Conservation (phyloP, 345 rosid species). For the Eucalyptus curtisii region DNA sequence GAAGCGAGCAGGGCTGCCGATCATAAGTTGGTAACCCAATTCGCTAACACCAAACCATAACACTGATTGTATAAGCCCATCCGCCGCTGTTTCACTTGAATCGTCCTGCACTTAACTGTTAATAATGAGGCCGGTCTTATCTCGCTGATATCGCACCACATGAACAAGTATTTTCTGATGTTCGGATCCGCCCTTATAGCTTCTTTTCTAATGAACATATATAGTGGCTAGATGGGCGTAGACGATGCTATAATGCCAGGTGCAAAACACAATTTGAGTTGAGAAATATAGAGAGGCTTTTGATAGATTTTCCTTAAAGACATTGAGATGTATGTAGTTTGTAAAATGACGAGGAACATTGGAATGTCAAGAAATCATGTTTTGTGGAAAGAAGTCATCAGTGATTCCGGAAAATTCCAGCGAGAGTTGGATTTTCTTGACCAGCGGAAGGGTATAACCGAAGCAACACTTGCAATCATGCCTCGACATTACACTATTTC, state of each 20-base stretch:
- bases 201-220: not conserved
- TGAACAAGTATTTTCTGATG: not conserved
- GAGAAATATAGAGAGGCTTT: not conserved
- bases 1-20: not conserved
- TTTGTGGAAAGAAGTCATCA: not conserved
- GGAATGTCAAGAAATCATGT: not conserved
- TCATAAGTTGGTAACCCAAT: not conserved
- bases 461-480: not conserved
- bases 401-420: not conserved
- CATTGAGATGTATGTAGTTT: not conserved
- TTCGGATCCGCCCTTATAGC: not conserved
- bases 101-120: not conserved
- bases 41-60: not conserved
- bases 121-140: not conserved
- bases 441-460: not conserved
- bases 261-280: not conserved
- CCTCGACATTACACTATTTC: not conserved
- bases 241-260: not conserved
- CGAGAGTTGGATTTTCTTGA: not conserved
- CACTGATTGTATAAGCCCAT: not conserved
- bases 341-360: not conserved
- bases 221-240: not conserved
- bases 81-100: not conserved
- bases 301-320: not conserved
- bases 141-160: not conserved